phyloP scores from a whole-genome alignment of 176 grass and related monocot species.

The Hordeum vulgare region DNA sequence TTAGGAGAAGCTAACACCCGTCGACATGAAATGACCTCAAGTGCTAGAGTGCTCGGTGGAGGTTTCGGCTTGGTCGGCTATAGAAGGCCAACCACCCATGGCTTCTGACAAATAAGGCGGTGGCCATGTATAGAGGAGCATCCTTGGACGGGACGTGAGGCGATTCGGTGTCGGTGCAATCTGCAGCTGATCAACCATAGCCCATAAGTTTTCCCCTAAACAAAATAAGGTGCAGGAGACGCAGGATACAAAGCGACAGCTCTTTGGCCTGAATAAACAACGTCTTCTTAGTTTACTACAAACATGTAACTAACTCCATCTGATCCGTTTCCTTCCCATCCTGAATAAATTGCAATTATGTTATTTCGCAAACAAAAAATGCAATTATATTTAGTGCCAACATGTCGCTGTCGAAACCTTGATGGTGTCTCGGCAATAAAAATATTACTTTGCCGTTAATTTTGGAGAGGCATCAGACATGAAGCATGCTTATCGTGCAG shows the following conservation, averaged over 20 bases:
- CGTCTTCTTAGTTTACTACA: not conserved
- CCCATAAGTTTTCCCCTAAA: not conserved
- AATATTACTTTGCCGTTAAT: not conserved
- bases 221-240: conserved; percentile 4
- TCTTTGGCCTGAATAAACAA: not conserved
- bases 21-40: conserved; percentile 28
- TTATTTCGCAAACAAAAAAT: too few relatives aligned
- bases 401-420: not conserved
- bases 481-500: not conserved
- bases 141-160: not conserved
- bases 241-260: not conserved
- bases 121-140: not conserved
- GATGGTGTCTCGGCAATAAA: not conserved
- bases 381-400: not conserved
- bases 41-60: not conserved
- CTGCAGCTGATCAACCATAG: not conserved
- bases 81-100: not conserved
- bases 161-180: not conserved
- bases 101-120: conserved; percentile 25
- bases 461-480: not conserved
- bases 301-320: not conserved
- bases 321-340: not conserved
- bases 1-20: conserved; percentile 22
- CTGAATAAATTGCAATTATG: conserved; percentile 19
- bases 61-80: not conserved